A percentile compares a stretch with the other conserved stretches of the same genome.
Evolutionary conservation across 768 basidiomycete species (phyloP).

Genomic region (Punctularia strigosozonata): DNA sequence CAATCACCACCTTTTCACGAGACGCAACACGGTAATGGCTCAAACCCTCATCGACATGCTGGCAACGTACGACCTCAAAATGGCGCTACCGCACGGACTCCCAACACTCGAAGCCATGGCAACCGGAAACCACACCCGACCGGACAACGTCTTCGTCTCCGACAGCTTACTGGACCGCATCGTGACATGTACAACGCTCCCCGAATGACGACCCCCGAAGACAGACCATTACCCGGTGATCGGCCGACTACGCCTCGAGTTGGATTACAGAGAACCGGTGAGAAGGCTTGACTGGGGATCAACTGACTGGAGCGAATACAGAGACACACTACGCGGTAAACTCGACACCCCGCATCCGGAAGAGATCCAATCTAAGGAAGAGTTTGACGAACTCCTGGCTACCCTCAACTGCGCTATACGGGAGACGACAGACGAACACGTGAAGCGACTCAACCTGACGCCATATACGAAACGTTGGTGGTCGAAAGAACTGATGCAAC

Average conservation of each 20-base stretch:
- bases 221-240: conserved; percentile 2
- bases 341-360: too few species aligned
- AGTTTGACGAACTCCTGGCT: too few species aligned
- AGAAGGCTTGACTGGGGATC: background rate
- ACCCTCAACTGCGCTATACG: too few species aligned
- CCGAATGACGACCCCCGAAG: background rate
- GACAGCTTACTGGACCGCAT: background rate
- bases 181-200: background rate
- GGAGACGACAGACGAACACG: too few species aligned
- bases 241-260: background rate
- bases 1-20: background rate
- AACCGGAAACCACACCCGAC: conserved; percentile 5
- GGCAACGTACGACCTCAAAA: conserved; percentile 4
- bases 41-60: conserved; percentile 4
- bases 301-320: background rate
- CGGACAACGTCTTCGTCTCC: conserved; percentile 7
- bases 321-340: background rate
- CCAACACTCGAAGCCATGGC: conserved; percentile 2
- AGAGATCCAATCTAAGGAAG: too few species aligned
- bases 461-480: too few species aligned
- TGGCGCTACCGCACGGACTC: conserved; percentile 3
- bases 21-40: background rate
- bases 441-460: too few species aligned
- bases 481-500: too few species aligned
- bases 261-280: background rate